These are phyloP conservation scores for Nitzschia sp. DNA, from an alignment of 108 stramenopile genomes.

Conservation along the genomic window DNA sequence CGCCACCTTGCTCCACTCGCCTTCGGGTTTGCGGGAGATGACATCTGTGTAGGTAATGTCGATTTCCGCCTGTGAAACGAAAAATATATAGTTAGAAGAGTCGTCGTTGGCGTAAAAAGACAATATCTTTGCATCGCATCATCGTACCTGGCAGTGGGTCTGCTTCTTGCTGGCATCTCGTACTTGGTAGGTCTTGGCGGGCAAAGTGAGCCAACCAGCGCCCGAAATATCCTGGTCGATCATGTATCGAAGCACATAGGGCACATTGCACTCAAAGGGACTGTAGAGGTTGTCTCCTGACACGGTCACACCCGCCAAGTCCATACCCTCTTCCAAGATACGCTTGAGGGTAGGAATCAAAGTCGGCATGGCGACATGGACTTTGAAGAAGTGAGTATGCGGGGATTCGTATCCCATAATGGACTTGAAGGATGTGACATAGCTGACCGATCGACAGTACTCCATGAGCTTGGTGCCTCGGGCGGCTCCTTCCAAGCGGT, in stretches of 20 bases:
- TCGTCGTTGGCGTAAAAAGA: background rate
- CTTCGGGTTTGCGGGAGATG: slow-evolving; percentile 85
- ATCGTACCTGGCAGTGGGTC: slow-evolving; percentile 88
- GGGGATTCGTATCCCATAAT: slow-evolving; percentile 92
- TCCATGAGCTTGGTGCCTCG: slow-evolving; percentile 28
- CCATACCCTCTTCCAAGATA: slow-evolving; percentile 92
- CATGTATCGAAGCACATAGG: slow-evolving; percentile 98
- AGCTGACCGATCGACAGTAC: slow-evolving; percentile 61
- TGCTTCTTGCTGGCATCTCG: slow-evolving; percentile 51
- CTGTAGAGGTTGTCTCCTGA: slow-evolving; percentile 16
- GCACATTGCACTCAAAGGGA: slow-evolving; percentile 98
- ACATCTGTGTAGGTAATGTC: slow-evolving; percentile 93
- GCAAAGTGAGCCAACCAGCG: slow-evolving; percentile 94
- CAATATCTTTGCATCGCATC: background rate
- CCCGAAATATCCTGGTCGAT: slow-evolving; percentile 94
- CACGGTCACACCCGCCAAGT: slow-evolving; percentile 61
- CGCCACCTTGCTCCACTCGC: slow-evolving; percentile 96
- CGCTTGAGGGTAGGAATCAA: slow-evolving; percentile 89
- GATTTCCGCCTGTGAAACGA: slow-evolving; percentile 77
- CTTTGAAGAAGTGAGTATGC: slow-evolving; percentile 79
- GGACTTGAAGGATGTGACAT: slow-evolving; percentile 56
- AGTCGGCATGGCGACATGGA: slow-evolving; percentile 91
- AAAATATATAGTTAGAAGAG: background rate
- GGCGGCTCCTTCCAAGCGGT: slow-evolving; percentile 32
- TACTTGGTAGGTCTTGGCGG: slow-evolving; percentile 80